Evolutionary conservation across 345 rosid species (phyloP).

Genomic region (Arabidopsis suecica): DNA sequence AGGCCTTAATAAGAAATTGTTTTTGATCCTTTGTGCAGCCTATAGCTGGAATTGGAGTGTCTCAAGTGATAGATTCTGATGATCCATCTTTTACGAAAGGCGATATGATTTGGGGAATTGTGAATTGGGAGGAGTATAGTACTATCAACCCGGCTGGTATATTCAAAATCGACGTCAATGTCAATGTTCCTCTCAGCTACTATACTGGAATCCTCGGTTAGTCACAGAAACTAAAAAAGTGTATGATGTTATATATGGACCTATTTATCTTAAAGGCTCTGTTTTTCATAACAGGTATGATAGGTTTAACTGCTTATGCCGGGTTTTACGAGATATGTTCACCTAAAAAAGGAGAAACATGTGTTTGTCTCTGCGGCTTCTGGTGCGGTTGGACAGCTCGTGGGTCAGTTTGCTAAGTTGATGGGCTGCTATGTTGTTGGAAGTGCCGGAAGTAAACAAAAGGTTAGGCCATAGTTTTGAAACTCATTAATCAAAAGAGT

Average conservation of each 20-base stretch:
- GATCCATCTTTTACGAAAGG: conserved; percentile 50
- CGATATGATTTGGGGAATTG: conserved; percentile 57
- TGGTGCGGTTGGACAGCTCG: conserved; percentile 68
- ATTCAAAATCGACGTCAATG: conserved; percentile 49
- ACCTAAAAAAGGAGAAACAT: conserved; percentile 58
- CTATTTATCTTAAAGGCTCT: conserved; percentile 2
- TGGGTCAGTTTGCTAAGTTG: conserved; percentile 64
- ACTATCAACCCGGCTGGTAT: conserved; percentile 27
- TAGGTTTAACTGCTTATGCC: conserved; percentile 62
- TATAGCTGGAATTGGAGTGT: conserved; percentile 58
- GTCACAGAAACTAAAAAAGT: background rate
- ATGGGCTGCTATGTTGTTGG: conserved; percentile 63
- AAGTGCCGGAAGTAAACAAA: conserved; percentile 57
- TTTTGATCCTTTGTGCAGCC: conserved; percentile 47
- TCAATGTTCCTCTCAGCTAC: conserved; percentile 62
- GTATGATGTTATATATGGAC: background rate
- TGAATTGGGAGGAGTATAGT: conserved; percentile 68
- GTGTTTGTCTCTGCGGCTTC: conserved; percentile 61
- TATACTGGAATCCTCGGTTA: conserved; percentile 64
- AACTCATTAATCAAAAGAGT: background rate
- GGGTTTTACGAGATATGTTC: conserved; percentile 57
- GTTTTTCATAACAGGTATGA: conserved; percentile 46
- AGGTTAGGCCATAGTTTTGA: conserved; percentile 33
- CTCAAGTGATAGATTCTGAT: conserved; percentile 58
- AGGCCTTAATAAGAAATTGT: background rate